Base-by-base conservation (phyloP, 148 eudicot genomes). In the Salicornia ramosissima region DNA sequence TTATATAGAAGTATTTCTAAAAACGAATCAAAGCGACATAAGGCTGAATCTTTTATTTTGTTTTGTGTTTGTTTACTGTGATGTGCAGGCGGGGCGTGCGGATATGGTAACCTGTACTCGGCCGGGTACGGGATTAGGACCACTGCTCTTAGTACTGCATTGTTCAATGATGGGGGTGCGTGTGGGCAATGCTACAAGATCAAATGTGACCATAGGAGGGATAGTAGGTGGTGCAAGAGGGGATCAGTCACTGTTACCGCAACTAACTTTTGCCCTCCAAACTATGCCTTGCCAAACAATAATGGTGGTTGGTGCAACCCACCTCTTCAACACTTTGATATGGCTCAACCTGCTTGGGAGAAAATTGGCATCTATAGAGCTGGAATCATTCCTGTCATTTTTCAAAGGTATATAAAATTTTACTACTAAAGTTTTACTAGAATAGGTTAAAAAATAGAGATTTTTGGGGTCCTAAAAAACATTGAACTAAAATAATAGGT, bases 341-440 rank as follows among this genome's bases (percentile, higher is more conserved):
- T 93, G 98, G 90, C 98, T 54, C 92, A 90, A 42, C 98, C 98
- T 2, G 92, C 98, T 54, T 93, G 98, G 98, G 92, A 90, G 47
- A 87, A 90, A 77, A 93, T 93, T 39, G 98, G 86, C 13, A 86
- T 93, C 64, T 93, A 86, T 59, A 77, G 76, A 9, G 98, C 90
- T 24, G 96, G 98, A 31, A 90, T 93, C 42, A 79, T 90, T 29
- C 98, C 98, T 19, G 96, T 93, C 25, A 19, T 85, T 34, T 93
- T 71, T 74, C 82, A 86, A 77, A 90, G 98, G 98, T 93, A n/a
- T n/a, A n/a, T n/a, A n/a, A n/a, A n/a, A n/a, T n/a, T n/a, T n/a
- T n/a, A n/a, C n/a, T n/a, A n/a, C n/a, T n/a, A n/a, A n/a, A n/a
- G n/a, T n/a, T n/a, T n/a, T n/a, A n/a, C n/a, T n/a, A n/a, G n/a